phyloP scores from a whole-genome alignment of 257 asterid species.

The Eustoma russellianum region DNA sequence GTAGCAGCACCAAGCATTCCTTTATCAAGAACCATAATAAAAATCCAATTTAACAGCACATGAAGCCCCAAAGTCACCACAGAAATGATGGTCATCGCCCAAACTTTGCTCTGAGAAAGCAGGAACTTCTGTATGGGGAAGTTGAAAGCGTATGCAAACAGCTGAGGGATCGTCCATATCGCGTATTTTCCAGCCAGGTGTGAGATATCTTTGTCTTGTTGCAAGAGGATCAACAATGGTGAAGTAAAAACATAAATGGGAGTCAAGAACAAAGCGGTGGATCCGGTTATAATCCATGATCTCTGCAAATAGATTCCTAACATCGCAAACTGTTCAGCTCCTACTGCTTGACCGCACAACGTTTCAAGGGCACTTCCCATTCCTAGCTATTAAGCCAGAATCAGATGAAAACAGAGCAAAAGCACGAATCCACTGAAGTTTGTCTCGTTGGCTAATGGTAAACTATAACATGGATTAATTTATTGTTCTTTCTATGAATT shows the following conservation, averaged over 20 bases:
- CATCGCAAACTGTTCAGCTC: constrained; percentile 22
- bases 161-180: constrained; percentile 16
- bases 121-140: constrained; percentile 27
- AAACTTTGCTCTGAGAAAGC: constrained; percentile 23
- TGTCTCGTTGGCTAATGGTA: too few relatives aligned
- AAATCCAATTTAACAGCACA: constrained; percentile 19
- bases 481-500: too few relatives aligned
- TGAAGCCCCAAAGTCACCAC: constrained; percentile 13
- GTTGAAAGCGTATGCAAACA: constrained; percentile 14
- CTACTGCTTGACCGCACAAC: constrained; percentile 32
- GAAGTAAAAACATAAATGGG: constrained; percentile 17
- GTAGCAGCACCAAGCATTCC: constrained; percentile 28
- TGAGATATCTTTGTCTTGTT: constrained; percentile 15
- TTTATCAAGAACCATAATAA: constrained; percentile 13
- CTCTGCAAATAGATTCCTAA: constrained; percentile 29
- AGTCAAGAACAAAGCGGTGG: constrained; percentile 9
- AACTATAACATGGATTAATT: too few relatives aligned
- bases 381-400: constrained; percentile 16
- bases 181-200: constrained; percentile 21
- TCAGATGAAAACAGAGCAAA: neutral
- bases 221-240: constrained; percentile 7
- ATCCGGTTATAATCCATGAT: constrained; percentile 20
- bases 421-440: too few relatives aligned
- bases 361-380: constrained; percentile 34
- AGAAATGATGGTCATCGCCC: constrained; percentile 20